Conservation (phyloP, 495 filamentous ascomycete species). For the Xylaria curta region DNA sequence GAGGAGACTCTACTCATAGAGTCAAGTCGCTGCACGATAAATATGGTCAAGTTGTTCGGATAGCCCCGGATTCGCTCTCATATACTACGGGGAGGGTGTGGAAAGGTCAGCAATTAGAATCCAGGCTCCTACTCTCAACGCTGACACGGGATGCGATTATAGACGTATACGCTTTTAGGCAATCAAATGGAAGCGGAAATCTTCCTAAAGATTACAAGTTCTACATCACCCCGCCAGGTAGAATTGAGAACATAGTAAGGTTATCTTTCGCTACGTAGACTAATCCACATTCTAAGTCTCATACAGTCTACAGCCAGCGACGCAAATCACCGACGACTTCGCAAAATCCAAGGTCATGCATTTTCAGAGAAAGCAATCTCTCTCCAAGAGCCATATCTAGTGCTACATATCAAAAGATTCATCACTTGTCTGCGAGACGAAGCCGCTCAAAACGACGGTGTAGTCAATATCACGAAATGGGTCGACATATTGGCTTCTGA, state of each 20-base stretch:
- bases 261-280: background rate
- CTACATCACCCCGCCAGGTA: background rate
- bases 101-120: background rate
- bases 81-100: background rate
- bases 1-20: background rate
- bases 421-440: conserved; percentile 25
- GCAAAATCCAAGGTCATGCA: conserved; percentile 5
- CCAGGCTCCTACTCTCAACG: background rate
- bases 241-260: background rate
- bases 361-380: conserved; percentile 29
- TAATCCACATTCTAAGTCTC: background rate
- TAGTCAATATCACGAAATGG: conserved; percentile 52
- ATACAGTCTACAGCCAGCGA: conserved; percentile 7
- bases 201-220: conserved; percentile 15
- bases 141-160: background rate
- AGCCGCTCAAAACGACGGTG: conserved; percentile 10
- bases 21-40: conserved; percentile 3
- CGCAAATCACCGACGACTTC: conserved; percentile 14
- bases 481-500: conserved; percentile 63
- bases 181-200: background rate
- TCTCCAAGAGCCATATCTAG: conserved; percentile 35
- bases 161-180: conserved; percentile 10
- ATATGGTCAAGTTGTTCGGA: conserved; percentile 18
- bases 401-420: conserved; percentile 36
- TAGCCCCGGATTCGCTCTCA: conserved; percentile 12